phyloP scores from a whole-genome alignment of 2,329 filamentous ascomycete species.

The Pseudogymnoascus destructans region DNA sequence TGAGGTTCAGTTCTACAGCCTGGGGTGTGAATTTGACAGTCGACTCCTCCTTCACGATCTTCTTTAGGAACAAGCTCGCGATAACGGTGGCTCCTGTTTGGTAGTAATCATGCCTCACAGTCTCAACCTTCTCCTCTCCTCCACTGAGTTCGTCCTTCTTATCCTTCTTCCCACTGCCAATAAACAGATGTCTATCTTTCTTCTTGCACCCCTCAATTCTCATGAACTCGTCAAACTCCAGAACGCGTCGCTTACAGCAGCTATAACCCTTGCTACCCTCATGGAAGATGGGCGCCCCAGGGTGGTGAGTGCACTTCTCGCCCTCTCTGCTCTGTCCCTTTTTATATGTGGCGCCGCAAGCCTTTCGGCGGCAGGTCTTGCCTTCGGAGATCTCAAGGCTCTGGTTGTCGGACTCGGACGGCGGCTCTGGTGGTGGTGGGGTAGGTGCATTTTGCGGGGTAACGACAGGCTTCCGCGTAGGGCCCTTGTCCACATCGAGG shows the following conservation, averaged over 20 bases:
- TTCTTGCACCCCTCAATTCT: slow-evolving; percentile 84
- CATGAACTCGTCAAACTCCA: slow-evolving; percentile 98
- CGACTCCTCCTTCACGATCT: slow-evolving; percentile 74
- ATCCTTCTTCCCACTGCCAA: slow-evolving; percentile 55
- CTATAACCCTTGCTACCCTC: slow-evolving; percentile 97
- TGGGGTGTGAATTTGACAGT: slow-evolving; percentile 54
- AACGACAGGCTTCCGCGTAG: slow-evolving; percentile 31
- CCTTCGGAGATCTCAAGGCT: slow-evolving; percentile 58
- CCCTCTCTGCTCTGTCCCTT: slow-evolving; percentile 46
- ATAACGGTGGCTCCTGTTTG: slow-evolving; percentile 79
- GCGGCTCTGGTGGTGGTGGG: slow-evolving; percentile 43
- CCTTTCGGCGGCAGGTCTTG: slow-evolving; percentile 63
- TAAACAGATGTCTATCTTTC: slow-evolving; percentile 70
- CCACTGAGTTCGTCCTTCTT: slow-evolving; percentile 25
- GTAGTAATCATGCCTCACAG: slow-evolving; percentile 82
- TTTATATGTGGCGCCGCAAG: slow-evolving; percentile 56
- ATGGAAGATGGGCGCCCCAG: slow-evolving; percentile 85
- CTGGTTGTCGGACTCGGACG: slow-evolving; percentile 81
- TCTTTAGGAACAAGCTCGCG: slow-evolving; percentile 89
- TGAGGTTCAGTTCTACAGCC: slow-evolving; percentile 63
- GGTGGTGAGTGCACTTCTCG: slow-evolving; percentile 79
- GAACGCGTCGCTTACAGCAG: slow-evolving; percentile 86
- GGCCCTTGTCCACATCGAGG: slow-evolving; percentile 34
- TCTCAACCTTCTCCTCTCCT: slow-evolving; percentile 64
- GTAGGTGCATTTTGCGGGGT: slow-evolving; percentile 30